Conservation (phyloP, 2,329 filamentous ascomycete genomes). For the Aspergillus brasiliensis region DNA sequence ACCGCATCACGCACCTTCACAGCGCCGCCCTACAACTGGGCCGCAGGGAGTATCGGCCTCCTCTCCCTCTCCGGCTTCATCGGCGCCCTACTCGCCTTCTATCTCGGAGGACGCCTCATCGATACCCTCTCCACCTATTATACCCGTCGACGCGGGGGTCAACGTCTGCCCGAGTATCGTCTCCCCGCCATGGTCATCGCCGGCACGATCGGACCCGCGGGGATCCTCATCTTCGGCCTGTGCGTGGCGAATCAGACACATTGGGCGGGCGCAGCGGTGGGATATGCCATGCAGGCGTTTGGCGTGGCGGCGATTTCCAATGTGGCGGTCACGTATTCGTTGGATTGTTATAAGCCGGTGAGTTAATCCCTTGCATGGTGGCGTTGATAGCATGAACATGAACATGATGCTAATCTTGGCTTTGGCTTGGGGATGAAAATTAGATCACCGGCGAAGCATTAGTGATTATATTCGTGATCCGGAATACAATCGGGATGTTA, state of each 20-base stretch:
- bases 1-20: slow-evolving; percentile 30
- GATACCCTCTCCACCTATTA: slow-evolving; percentile 31
- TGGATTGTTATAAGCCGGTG: slow-evolving; percentile 30
- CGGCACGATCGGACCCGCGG: slow-evolving; percentile 25
- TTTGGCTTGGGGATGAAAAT: too few relatives aligned
- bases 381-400: neutral
- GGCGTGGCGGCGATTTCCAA: slow-evolving; percentile 31
- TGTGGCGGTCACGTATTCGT: slow-evolving; percentile 29
- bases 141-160: slow-evolving; percentile 24
- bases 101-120: slow-evolving; percentile 30
- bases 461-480: slow-evolving; percentile 31
- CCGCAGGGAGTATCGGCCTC: slow-evolving; percentile 26
- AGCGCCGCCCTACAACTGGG: slow-evolving; percentile 29
- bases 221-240: slow-evolving; percentile 29
- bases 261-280: slow-evolving; percentile 29
- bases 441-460: slow-evolving; percentile 29
- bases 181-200: slow-evolving; percentile 31
- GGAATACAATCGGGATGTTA: slow-evolving; percentile 31
- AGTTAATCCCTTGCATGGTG: neutral
- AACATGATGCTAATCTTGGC: too few relatives aligned
- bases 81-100: slow-evolving; percentile 30
- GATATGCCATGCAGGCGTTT: slow-evolving; percentile 32
- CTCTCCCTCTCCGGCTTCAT: slow-evolving; percentile 30
- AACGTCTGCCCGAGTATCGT: slow-evolving; percentile 29
- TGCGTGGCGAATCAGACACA: slow-evolving; percentile 25